Conservation (phyloP, 1,284 basidiomycete species). For the Malassezia equina region DNA sequence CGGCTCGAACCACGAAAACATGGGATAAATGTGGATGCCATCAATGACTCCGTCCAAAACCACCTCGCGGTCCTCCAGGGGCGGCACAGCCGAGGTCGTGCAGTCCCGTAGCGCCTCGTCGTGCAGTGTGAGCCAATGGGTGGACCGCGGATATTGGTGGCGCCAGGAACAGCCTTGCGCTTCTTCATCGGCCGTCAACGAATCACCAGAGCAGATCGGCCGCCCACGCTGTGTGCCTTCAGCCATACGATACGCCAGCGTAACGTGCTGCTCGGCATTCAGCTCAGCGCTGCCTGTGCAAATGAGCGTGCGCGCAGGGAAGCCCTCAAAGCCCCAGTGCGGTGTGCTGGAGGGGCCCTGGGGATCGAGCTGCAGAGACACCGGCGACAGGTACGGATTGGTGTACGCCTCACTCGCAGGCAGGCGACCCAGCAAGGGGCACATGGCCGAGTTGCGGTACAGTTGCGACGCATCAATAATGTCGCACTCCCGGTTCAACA, state of each 20-base stretch:
- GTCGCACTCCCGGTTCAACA: constrained; percentile 30
- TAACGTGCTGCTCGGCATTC: constrained; percentile 39
- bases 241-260: constrained; percentile 37
- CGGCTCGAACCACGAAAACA: constrained; percentile 42
- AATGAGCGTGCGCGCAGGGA: constrained; percentile 32
- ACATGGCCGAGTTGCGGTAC: constrained; percentile 41
- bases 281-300: constrained; percentile 36
- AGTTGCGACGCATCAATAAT: constrained; percentile 30
- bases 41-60: constrained; percentile 37
- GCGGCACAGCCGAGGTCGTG: background rate
- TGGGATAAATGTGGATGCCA: constrained; percentile 36
- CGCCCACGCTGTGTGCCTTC: constrained; percentile 23
- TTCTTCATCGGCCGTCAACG: constrained; percentile 12
- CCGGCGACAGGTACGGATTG: constrained; percentile 39
- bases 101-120: background rate
- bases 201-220: constrained; percentile 29
- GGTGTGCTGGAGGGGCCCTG: constrained; percentile 24
- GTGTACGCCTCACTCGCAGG: constrained; percentile 37
- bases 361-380: constrained; percentile 34
- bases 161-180: constrained; percentile 25
- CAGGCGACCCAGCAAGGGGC: constrained; percentile 33
- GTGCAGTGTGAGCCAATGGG: background rate
- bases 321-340: constrained; percentile 35
- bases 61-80: constrained; percentile 27
- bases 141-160: constrained; percentile 21